phyloP scores from a whole-genome alignment of 345 rosid genomes.

The Turnera subulata region DNA sequence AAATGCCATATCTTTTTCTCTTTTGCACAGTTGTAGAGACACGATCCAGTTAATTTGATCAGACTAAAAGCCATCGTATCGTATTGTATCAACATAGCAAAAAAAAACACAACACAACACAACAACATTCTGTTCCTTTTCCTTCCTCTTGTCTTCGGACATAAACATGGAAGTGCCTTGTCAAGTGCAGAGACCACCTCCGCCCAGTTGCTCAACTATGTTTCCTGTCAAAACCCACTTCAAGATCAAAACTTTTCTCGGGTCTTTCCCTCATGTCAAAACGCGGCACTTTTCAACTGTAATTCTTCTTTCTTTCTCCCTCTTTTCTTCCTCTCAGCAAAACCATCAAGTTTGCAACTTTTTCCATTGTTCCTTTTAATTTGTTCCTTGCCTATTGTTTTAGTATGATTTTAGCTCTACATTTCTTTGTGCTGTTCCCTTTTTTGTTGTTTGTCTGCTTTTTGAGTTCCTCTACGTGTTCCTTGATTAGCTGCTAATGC shows the following conservation, averaged over 20 bases:
- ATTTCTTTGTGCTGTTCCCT: too few species aligned
- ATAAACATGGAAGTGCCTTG: conserved; percentile 60
- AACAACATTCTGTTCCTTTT: conserved; percentile 10
- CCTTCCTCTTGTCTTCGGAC: not conserved
- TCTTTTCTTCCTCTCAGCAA: not conserved
- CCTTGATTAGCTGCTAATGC: not conserved
- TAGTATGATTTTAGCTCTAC: too few species aligned
- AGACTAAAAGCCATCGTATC: too few species aligned
- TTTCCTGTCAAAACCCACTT: conserved; percentile 31
- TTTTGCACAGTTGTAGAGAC: too few species aligned
- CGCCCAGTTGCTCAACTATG: conserved; percentile 30
- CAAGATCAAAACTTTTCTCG: conserved; percentile 47
- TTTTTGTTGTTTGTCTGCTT: too few species aligned
- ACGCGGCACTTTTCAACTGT: conserved; percentile 12
- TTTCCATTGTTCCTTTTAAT: not conserved
- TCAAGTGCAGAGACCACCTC: conserved; percentile 45
- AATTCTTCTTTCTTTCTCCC: not conserved
- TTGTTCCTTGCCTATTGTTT: too few species aligned
- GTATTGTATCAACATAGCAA: too few species aligned
- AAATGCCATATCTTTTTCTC: too few species aligned
- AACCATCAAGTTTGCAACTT: too few species aligned
- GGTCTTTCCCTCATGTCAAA: conserved; percentile 40
- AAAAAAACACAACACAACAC: not conserved
- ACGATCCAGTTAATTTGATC: too few species aligned
- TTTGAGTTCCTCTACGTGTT: not conserved